These are phyloP conservation scores for Penicillium waksmanii DNA, from an alignment of 495 filamentous ascomycete species.

Conservation along the genomic window DNA sequence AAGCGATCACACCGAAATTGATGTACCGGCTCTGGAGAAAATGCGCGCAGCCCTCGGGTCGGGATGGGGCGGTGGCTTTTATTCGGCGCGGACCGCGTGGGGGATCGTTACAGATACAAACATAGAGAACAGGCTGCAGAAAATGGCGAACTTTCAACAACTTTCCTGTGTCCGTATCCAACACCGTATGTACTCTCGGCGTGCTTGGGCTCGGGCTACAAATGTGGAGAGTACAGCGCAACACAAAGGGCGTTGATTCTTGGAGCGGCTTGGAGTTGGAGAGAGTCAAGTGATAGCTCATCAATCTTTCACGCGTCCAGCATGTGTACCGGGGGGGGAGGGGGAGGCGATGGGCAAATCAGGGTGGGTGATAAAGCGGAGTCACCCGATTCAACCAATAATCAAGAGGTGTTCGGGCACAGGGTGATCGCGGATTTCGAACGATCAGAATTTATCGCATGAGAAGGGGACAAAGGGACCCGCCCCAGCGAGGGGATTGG, in stretches of 20 bases:
- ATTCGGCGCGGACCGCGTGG: conserved; percentile 18
- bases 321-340: background rate
- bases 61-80: conserved; percentile 8
- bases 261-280: background rate
- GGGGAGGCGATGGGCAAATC: background rate
- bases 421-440: background rate
- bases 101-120: conserved; percentile 4
- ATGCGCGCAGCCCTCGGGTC: conserved; percentile 2
- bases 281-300: conserved; percentile 1
- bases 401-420: background rate
- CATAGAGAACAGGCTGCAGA: background rate
- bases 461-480: background rate
- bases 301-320: background rate
- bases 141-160: background rate
- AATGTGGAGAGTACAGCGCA: background rate
- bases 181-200: background rate
- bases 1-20: background rate
- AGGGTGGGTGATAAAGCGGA: background rate
- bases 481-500: background rate
- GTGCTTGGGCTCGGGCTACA: background rate
- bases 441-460: conserved; percentile 6
- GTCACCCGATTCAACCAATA: background rate
- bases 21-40: background rate
- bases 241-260: too few species aligned
- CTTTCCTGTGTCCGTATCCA: background rate